Base-by-base conservation (phyloP, 2,329 filamentous ascomycete species). In the Trichoderma sp. region DNA sequence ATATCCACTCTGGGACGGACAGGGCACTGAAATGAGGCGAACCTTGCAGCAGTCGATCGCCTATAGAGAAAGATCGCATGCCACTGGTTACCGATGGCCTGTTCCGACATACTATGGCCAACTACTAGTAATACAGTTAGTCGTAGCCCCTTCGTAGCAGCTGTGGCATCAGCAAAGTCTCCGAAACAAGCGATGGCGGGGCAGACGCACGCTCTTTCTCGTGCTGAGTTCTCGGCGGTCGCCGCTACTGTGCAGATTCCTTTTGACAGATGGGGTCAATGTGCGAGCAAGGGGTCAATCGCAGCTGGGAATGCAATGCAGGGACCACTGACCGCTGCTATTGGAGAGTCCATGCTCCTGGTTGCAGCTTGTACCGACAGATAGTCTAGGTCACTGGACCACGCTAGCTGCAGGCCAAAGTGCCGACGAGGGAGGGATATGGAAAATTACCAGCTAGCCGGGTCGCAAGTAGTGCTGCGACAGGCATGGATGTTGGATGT, bases 351-450 rank as follows among this genome's bases (percentile, higher is more conserved):
- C 27, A 58, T 63, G 60, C 49, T 63, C 27, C n/a, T 14, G 43
- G 56, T 35, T 19, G 65, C 43, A 59, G 56, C 66, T 43, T 21
- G 35, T 37, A 69, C 63, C 53, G 40, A 69, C 68, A 65, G 53
- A 24, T 55, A 49, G 61, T 52, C 53, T 55, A 33, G 61, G 60
- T 69, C 68, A 69, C 68, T 64, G 68, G 68, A 69, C 61, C 61
- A 37, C 68, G 31, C 68, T 69, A 69, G 68, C 53, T 56, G 68
- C 57, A 61, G 57, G 40, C 53, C 56, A 59, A 37, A 37, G 56
- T 56, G 47, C 43, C 43, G 55, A 31, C 8, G 43, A 59, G 59
- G 40, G 58, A 61, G 35, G 47, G 43, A 52, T 29, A 68, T 68
- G 57, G 65, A 68, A 60, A 33, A 68, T 68, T 68, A 59, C 65